Conservation (phyloP, 345 rosid species). For the Moricandia moricandioides region DNA sequence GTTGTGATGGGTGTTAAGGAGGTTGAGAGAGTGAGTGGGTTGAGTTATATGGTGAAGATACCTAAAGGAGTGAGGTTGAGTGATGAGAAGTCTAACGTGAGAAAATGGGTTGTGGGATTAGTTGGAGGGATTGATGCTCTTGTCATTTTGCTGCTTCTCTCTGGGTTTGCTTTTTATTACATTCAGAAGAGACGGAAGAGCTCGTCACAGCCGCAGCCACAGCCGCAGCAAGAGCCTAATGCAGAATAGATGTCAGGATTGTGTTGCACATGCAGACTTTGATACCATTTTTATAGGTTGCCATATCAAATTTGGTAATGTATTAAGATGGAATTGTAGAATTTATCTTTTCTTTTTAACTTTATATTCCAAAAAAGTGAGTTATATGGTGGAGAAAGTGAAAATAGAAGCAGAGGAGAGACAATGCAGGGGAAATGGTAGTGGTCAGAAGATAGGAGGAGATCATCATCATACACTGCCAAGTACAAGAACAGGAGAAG, state of each 20-base stretch:
- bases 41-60: conserved; percentile 75
- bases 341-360: background rate
- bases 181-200: conserved; percentile 49
- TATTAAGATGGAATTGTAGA: background rate
- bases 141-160: conserved; percentile 51
- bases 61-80: conserved; percentile 48
- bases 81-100: conserved; percentile 46
- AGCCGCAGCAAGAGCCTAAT: background rate
- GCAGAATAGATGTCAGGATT: conserved; percentile 7
- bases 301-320: background rate
- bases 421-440: conserved; percentile 44
- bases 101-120: conserved; percentile 66
- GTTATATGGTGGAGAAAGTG: conserved; percentile 42
- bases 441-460: too few relatives aligned
- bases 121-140: conserved; percentile 71
- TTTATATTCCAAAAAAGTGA: background rate
- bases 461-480: too few relatives aligned
- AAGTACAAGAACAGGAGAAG: too few relatives aligned
- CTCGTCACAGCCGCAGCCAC: background rate
- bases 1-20: conserved; percentile 68
- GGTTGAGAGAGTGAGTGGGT: conserved; percentile 44
- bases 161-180: conserved; percentile 59
- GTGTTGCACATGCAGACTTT: background rate
- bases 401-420: conserved; percentile 71
- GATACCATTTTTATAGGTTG: background rate